phyloP scores from a whole-genome alignment of 148 eudicot species.

The Amaranthus hypochondriacus region DNA sequence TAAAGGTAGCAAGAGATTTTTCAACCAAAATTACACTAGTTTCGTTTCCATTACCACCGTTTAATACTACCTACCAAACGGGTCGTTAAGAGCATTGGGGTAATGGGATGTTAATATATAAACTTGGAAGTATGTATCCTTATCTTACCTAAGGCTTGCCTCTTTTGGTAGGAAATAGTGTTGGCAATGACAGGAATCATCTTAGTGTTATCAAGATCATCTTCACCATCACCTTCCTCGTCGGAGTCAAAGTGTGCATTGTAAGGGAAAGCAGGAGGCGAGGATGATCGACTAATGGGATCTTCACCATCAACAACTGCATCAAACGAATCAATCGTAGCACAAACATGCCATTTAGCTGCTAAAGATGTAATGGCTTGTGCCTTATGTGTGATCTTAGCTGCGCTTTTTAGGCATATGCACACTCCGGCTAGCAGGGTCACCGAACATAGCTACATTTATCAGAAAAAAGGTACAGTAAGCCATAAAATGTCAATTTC shows the following conservation, averaged over 20 bases:
- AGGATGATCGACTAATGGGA: conserved; percentile 26
- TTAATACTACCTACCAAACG: too few species aligned
- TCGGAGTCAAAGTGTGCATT: conserved; percentile 36
- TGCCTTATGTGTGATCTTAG: conserved; percentile 82
- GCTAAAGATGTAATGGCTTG: conserved; percentile 71
- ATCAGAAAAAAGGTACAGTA: too few species aligned
- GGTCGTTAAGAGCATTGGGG: too few species aligned
- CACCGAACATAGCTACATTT: conserved; percentile 60
- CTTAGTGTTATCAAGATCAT: conserved; percentile 64
- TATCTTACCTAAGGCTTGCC: conserved; percentile 73
- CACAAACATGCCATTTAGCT: conserved; percentile 77
- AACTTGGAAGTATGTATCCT: too few species aligned
- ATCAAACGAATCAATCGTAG: conserved; percentile 60
- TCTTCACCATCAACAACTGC: conserved; percentile 32
- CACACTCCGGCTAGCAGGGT: conserved; percentile 73
- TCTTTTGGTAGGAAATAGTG: conserved; percentile 74
- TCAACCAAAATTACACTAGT: too few species aligned
- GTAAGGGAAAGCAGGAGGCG: conserved; percentile 21
- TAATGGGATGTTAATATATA: too few species aligned
- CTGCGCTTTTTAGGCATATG: conserved; percentile 78
- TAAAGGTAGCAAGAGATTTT: too few species aligned
- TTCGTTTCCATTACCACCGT: too few species aligned
- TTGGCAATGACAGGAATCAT: conserved; percentile 54
- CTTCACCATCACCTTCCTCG: conserved; percentile 77
- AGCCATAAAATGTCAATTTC: too few species aligned